Conservation (phyloP, 2,329 filamentous ascomycete species). For the Xylaria sp. region DNA sequence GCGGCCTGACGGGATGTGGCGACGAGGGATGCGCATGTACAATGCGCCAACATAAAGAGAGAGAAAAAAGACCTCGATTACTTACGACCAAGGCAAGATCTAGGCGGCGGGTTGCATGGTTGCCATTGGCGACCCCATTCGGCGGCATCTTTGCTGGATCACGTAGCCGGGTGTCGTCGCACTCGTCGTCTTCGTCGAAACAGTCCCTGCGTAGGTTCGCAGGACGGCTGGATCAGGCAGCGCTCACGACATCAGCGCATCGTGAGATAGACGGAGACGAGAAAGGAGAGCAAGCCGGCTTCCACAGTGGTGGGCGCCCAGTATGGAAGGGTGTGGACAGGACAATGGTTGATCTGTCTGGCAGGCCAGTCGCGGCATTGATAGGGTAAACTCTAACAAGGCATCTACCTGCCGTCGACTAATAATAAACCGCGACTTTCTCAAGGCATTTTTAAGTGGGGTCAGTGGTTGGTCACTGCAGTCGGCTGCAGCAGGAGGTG, state of each 20-base stretch:
- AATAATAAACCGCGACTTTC: constrained; percentile 27
- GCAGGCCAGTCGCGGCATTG: constrained; percentile 24
- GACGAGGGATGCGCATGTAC: background rate
- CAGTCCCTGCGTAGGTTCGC: constrained; percentile 30
- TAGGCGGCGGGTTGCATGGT: constrained; percentile 44
- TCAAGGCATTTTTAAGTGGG: constrained; percentile 27
- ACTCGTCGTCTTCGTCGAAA: too few relatives aligned
- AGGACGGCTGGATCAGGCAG: constrained; percentile 21
- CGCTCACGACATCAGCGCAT: constrained; percentile 30
- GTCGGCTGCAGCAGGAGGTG: background rate
- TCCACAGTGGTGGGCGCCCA: constrained; percentile 14
- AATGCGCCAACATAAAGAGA: constrained; percentile 1
- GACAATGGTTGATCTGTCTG: constrained; percentile 1
- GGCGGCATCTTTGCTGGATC: constrained; percentile 39
- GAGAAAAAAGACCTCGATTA: background rate
- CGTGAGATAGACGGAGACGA: constrained; percentile 12
- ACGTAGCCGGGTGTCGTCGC: constrained; percentile 17
- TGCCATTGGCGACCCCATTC: constrained; percentile 42
- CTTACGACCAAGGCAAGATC: constrained; percentile 57
- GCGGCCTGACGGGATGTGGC: background rate
- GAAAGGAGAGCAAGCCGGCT: background rate
- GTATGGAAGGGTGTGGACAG: background rate
- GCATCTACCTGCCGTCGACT: constrained; percentile 11
- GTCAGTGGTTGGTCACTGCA: background rate
- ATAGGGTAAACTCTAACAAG: constrained; percentile 14